Base-by-base conservation (phyloP, 306 rosid genomes). In the Acacia crassicarpa region DNA sequence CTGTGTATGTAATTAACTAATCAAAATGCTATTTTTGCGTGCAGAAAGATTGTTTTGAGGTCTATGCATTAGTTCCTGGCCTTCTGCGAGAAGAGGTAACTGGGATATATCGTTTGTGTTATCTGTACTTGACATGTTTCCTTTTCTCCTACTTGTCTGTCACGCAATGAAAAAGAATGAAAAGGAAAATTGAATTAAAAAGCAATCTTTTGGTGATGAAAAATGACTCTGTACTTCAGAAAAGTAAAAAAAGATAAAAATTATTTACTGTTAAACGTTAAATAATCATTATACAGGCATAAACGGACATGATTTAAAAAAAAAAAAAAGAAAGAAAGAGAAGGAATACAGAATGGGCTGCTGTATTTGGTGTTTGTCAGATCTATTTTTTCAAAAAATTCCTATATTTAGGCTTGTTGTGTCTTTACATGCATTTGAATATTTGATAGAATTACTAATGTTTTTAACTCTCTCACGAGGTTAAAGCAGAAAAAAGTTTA, bases 21-120 rank as follows among this genome's bases (percentile, higher is more conserved):
- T 58, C 44, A 76, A 74, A 49, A 25, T 82, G 81, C 22, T 65
- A 86, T 58, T 38, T 19, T 33, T 82, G 25, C 82, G 79, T 83
- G 82, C 97, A 96, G 99, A 93, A 93, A 85, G 98, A 96, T 92
- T 92, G 97, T 88, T 96, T 86, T 56, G 99, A 96, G 89, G 91
- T 96, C 66, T 96, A 92, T 84, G 99, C 99, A 82, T 85, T 94
- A 87, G 99, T 96, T 86, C 99, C 99, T 20, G 99, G 99, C 45
- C 97, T 96, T 84, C 91, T 96, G 17, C 97, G 99, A 19, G 99
- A 96, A 84, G 99, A 96, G 99, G 99, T 93, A 86, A 46, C 76
- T 20, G 20, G 67, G 67, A 54, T 79, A 72, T 54, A 82, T 78
- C 84, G 75, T 76, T 73, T 49, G 27, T 67, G 44, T 33, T 77